A percentile compares a stretch with the other conserved stretches of the same genome.
Conservation (phyloP, 495 filamentous ascomycete species). For the Opeltia flavorubescens region DNA sequence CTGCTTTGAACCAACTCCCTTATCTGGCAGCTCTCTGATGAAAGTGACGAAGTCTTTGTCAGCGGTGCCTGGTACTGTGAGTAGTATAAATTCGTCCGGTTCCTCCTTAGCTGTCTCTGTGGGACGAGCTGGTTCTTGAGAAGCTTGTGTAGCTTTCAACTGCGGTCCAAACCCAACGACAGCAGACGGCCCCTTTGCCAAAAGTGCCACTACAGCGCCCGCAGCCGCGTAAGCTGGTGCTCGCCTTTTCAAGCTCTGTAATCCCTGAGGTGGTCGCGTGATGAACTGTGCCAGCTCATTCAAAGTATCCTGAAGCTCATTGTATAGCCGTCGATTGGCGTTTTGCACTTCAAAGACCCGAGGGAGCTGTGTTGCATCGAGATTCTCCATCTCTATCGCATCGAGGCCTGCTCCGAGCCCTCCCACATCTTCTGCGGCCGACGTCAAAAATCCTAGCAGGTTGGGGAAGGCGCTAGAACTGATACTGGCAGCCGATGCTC, state of each 20-base stretch:
- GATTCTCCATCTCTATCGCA: not conserved
- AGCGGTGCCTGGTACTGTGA: not conserved
- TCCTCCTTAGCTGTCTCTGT: not conserved
- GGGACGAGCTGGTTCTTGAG: no score
- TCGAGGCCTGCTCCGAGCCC: not conserved
- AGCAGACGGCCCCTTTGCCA: not conserved
- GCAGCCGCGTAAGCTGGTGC: not conserved
- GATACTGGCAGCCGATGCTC: not conserved
- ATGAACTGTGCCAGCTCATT: not conserved
- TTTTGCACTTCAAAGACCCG: not conserved
- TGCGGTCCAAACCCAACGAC: not conserved
- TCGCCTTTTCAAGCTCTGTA: not conserved
- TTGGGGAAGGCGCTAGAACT: not conserved
- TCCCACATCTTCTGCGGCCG: not conserved
- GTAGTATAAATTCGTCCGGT: not conserved
- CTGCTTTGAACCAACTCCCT: not conserved
- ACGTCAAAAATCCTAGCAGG: no score
- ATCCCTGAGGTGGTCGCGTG: not conserved
- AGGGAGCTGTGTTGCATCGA: not conserved
- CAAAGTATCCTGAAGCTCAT: not conserved
- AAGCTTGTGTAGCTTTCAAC: no score
- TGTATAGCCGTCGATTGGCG: not conserved
- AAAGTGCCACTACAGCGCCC: not conserved
- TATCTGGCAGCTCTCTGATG: not conserved
- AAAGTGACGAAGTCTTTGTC: not conserved